Conservation (phyloP, 2,329 filamentous ascomycete species). For the Ophiocordyceps robertsii region DNA sequence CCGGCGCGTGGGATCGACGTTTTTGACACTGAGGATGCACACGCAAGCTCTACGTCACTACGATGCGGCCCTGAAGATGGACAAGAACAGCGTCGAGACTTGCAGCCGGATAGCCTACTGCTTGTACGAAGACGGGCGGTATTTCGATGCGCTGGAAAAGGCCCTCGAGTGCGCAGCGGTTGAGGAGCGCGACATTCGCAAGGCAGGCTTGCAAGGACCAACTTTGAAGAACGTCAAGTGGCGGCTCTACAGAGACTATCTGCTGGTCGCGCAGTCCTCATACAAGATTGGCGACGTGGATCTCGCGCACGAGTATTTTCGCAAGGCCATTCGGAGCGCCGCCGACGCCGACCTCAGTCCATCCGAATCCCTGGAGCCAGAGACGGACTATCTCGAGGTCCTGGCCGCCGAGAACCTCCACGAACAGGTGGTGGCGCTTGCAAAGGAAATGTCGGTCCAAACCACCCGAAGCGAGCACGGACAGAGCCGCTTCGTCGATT, state of each 20-base stretch:
- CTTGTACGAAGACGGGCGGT: conserved; percentile 20
- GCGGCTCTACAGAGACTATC: conserved; percentile 27
- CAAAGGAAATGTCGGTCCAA: conserved; percentile 17
- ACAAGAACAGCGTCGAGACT: conserved; percentile 24
- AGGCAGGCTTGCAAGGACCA: conserved; percentile 10
- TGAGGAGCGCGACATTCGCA: conserved; percentile 16
- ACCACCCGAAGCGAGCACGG: conserved; percentile 10
- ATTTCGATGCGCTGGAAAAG: conserved; percentile 19
- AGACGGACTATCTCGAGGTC: conserved; percentile 21
- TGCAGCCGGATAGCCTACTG: conserved; percentile 27
- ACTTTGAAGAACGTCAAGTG: conserved; percentile 18
- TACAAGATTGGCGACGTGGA: conserved; percentile 18
- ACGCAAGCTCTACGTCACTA: conserved; percentile 21
- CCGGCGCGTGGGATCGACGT: conserved; percentile 25
- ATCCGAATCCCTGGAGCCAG: conserved; percentile 22
- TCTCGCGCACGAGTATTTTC: conserved; percentile 20
- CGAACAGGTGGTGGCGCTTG: conserved; percentile 19
- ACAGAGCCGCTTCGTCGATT: conserved; percentile 17
- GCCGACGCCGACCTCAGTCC: conserved; percentile 11
- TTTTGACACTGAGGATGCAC: conserved; percentile 21
- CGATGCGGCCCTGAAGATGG: conserved; percentile 19
- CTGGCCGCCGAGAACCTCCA: conserved; percentile 23
- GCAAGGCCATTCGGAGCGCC: conserved; percentile 19
- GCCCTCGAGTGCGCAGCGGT: conserved; percentile 22
- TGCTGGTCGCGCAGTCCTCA: conserved; percentile 23